Conservation (phyloP, 345 rosid genomes). For the Syzygium grande region DNA sequence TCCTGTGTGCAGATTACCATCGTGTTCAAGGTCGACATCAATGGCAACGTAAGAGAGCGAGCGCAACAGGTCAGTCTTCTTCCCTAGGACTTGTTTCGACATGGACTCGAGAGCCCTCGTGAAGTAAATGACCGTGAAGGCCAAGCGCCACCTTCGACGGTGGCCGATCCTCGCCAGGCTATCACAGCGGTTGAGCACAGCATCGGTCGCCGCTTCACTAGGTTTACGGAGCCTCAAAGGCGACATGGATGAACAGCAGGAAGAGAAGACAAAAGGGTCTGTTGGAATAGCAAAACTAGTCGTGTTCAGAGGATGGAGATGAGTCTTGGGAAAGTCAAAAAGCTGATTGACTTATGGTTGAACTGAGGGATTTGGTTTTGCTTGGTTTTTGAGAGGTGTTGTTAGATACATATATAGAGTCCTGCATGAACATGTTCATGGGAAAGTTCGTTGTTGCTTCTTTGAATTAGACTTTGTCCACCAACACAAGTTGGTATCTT, state of each 20-base stretch:
- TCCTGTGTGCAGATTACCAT: not conserved
- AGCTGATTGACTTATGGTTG: not conserved
- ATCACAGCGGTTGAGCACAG: accelerated
- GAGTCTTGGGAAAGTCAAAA: not conserved
- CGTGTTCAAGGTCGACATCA: accelerated
- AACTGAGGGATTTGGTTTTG: not conserved
- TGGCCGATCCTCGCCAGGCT: not conserved
- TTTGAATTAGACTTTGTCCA: accelerated
- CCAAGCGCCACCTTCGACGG: not conserved
- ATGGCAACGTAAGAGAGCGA: not conserved
- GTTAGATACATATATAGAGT: not conserved
- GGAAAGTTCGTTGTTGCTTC: not conserved
- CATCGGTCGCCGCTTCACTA: not conserved
- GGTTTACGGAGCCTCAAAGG: not conserved
- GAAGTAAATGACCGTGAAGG: not conserved
- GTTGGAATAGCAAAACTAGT: not conserved
- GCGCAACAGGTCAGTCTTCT: not conserved
- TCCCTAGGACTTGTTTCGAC: not conserved
- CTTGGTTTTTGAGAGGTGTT: not conserved
- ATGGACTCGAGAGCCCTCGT: not conserved
- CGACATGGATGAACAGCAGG: not conserved
- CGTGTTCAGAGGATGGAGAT: not conserved
- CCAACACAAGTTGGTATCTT: accelerated
- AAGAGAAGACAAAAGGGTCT: not conserved
- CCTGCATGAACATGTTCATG: not conserved